These are phyloP conservation scores for Boletellus dicymbophilus DNA, from an alignment of 1,284 basidiomycete species.

Conservation along the genomic window DNA sequence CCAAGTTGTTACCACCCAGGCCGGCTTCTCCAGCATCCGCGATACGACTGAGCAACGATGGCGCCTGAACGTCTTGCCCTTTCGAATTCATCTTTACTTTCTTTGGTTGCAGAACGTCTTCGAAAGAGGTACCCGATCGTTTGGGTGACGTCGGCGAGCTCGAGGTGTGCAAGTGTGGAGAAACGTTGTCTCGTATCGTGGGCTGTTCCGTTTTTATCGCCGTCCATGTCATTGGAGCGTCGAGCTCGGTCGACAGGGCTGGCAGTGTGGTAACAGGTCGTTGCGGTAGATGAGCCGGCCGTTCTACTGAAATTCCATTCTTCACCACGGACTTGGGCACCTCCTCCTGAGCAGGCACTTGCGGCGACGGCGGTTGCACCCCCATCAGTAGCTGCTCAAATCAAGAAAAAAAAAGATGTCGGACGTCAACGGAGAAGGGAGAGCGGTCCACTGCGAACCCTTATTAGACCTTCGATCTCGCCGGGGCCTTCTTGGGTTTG, in stretches of 20 bases:
- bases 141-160: constrained; percentile 20
- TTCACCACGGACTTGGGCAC: constrained; percentile 9
- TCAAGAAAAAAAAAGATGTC: constrained; percentile 47
- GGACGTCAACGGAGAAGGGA: constrained; percentile 44
- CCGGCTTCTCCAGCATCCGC: constrained; percentile 27
- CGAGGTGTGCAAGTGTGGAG: constrained; percentile 5
- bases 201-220: constrained; percentile 10
- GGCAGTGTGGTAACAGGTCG: constrained; percentile 17
- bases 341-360: constrained; percentile 16
- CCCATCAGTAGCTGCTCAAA: constrained; percentile 53
- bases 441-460: constrained; percentile 65
- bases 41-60: constrained; percentile 34
- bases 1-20: constrained; percentile 8
- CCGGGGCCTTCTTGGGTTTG: constrained; percentile 29
- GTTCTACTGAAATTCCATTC: constrained; percentile 20
- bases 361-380: constrained; percentile 23
- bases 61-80: constrained; percentile 20
- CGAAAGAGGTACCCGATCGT: constrained; percentile 21
- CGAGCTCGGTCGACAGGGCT: constrained; percentile 13
- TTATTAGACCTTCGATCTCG: constrained; percentile 54
- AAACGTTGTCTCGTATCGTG: constrained; percentile 13
- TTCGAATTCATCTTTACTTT: constrained; percentile 19
- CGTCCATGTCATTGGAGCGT: constrained; percentile 15
- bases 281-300: constrained; percentile 31
- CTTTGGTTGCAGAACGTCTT: constrained; percentile 24